phyloP scores from a whole-genome alignment of 2,329 filamentous ascomycete genomes.

The Cercospora canescens region DNA sequence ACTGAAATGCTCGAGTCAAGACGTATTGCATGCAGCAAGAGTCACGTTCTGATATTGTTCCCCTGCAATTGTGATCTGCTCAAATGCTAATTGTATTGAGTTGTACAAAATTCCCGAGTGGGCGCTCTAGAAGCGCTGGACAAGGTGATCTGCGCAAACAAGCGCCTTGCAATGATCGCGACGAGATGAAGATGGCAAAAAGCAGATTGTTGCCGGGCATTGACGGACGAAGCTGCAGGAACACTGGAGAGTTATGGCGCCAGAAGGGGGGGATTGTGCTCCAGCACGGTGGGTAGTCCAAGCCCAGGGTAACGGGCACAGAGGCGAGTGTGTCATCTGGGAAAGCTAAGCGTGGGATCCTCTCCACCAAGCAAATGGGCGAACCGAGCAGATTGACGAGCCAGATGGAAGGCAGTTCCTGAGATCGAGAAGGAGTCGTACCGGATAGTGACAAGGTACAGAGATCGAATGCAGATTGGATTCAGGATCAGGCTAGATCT shows the following conservation, averaged over 20 bases:
- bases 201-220: background rate
- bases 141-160: background rate
- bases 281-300: conserved; percentile 5
- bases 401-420: conserved; percentile 13
- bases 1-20: background rate
- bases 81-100: background rate
- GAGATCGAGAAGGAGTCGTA: conserved; percentile 17
- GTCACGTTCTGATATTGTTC: background rate
- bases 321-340: conserved; percentile 17
- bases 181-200: background rate
- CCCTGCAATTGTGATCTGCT: background rate
- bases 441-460: conserved; percentile 15
- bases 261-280: conserved; percentile 8
- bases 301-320: background rate
- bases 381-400: conserved; percentile 2
- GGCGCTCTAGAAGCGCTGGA: background rate
- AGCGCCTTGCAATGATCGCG: background rate
- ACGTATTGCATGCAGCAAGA: background rate
- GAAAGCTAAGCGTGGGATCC: conserved; percentile 4
- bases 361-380: conserved; percentile 13
- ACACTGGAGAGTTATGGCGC: conserved; percentile 11
- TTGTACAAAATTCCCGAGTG: background rate
- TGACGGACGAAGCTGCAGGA: conserved; percentile 4
- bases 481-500: conserved; percentile 15
- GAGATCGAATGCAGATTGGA: conserved; percentile 20